These are phyloP conservation scores for Alternaria ethzedia DNA, from an alignment of 2,329 filamentous ascomycete genomes.

Conservation along the genomic window DNA sequence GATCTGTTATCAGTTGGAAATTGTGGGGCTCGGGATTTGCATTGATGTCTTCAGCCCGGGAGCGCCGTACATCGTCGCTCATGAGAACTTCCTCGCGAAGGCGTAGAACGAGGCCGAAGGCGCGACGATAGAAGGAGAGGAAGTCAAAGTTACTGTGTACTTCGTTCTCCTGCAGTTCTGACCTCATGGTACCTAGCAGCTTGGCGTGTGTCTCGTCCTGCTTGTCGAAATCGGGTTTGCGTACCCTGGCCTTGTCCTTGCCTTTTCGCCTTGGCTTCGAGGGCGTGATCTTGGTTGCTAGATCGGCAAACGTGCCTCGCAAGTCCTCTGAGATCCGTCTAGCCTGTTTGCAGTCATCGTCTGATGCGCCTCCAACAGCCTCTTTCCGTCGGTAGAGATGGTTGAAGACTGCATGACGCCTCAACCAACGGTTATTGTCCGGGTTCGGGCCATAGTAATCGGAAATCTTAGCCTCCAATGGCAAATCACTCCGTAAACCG, in stretches of 20 bases:
- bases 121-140: constrained; percentile 24
- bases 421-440: constrained; percentile 16
- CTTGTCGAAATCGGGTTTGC: constrained; percentile 10
- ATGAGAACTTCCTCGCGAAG: constrained; percentile 18
- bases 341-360: neutral
- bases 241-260: constrained; percentile 8
- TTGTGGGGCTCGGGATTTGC: constrained; percentile 8
- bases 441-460: constrained; percentile 13
- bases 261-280: neutral
- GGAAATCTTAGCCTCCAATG: constrained; percentile 16
- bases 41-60: constrained; percentile 1
- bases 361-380: neutral
- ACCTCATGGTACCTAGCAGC: constrained; percentile 10
- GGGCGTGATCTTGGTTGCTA: constrained; percentile 3
- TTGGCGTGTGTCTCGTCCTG: constrained; percentile 1
- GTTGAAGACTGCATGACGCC: constrained; percentile 25
- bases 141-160: constrained; percentile 29
- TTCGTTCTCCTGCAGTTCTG: constrained; percentile 16
- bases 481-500: constrained; percentile 10
- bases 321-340: neutral
- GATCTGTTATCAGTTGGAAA: constrained; percentile 7
- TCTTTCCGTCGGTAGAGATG: constrained; percentile 6
- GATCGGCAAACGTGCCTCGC: constrained; percentile 3
- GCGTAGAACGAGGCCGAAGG: constrained; percentile 9
- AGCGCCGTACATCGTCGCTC: constrained; percentile 1